Conservation (phyloP, 1,284 basidiomycete species). For the Hymenochaete sp. region DNA sequence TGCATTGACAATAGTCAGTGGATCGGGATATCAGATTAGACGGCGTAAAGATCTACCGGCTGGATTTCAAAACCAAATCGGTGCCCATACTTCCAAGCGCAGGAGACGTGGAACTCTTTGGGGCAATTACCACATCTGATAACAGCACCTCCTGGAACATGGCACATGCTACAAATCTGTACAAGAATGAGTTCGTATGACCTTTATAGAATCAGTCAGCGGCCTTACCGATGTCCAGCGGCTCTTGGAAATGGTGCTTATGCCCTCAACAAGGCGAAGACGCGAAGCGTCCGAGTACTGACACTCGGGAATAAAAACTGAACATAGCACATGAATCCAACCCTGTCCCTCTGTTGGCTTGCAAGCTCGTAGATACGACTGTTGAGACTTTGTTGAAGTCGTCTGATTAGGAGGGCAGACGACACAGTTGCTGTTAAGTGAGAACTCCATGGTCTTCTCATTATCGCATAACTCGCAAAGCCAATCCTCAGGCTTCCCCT, state of each 20-base stretch:
- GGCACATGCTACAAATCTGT: constrained; percentile 59
- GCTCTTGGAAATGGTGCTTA: constrained; percentile 61
- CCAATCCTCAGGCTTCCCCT: constrained; percentile 49
- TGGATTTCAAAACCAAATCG: constrained; percentile 88
- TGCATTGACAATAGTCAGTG: constrained; percentile 24
- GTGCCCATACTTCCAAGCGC: constrained; percentile 78
- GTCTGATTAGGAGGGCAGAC: constrained; percentile 53
- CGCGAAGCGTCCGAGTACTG: constrained; percentile 66
- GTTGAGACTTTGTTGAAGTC: constrained; percentile 48
- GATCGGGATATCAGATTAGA: constrained; percentile 7
- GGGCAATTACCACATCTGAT: constrained; percentile 79
- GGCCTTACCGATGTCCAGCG: constrained; percentile 55
- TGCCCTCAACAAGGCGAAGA: constrained; percentile 79
- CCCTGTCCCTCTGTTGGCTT: constrained; percentile 93
- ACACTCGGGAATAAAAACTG: constrained; percentile 81
- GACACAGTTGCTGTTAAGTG: constrained; percentile 64
- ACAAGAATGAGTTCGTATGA: constrained; percentile 1
- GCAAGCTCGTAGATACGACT: constrained; percentile 67
- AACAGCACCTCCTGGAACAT: constrained; percentile 65
- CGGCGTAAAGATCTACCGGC: constrained; percentile 43
- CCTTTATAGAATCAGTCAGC: constrained; percentile 1
- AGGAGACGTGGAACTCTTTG: constrained; percentile 78
- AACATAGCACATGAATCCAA: constrained; percentile 88
- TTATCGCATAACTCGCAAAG: constrained; percentile 81
- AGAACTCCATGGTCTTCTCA: constrained; percentile 66